Base-by-base conservation (phyloP, 352 stramenopile species). In the Phytopythium chamaehyphon region DNA sequence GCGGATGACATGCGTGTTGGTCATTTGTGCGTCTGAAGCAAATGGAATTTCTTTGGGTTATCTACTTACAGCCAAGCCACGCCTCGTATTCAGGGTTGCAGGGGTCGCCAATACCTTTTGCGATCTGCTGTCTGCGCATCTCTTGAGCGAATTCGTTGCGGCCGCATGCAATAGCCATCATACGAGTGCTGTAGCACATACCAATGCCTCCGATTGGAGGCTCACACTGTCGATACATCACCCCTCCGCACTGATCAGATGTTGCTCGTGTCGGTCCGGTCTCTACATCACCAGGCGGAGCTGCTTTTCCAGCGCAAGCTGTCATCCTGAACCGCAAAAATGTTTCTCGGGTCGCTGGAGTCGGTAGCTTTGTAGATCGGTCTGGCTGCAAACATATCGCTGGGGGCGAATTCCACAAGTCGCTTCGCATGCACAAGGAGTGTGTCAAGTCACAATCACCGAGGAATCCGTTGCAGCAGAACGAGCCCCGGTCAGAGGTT, bases 121-220 rank as follows among this genome's bases (percentile, higher is more conserved):
- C 52, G 46, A 82, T 78, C 51, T 78, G 67, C n/a, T 39, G 49
- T 1, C 52, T 55, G 2, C 67, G 54, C 59, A 73, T 67, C 26
- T 60, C 49, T 16, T 66, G 54, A 1, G 48, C 33, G 22, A 57
- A 55, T 3, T 46, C n/a, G 15, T 55, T 65, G 16, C 23, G 24
- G 16, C 50, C 46, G 48, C 66, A 81, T 5, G 51, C 31, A 6
- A 75, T 67, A 2, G 16, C 58, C 61, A 76, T 74, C 44, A 61
- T 52, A 0, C 57, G 47, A 6, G 54, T 31, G 45, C 62, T 69
- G 51, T 71, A 76, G 55, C 61, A 77, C 48, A 76, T 73, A 0
- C 40, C 51, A 0, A 59, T 31, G 0, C 19, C 2, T 10, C 59
- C 31, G 1, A 37, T 33, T 23, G 40, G 26, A 2, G 47, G 11